A percentile compares a stretch with the other conserved stretches of the same genome.
phyloP scores from a whole-genome alignment of 2,329 filamentous ascomycete species.

The Trichoderma aggressivum region DNA sequence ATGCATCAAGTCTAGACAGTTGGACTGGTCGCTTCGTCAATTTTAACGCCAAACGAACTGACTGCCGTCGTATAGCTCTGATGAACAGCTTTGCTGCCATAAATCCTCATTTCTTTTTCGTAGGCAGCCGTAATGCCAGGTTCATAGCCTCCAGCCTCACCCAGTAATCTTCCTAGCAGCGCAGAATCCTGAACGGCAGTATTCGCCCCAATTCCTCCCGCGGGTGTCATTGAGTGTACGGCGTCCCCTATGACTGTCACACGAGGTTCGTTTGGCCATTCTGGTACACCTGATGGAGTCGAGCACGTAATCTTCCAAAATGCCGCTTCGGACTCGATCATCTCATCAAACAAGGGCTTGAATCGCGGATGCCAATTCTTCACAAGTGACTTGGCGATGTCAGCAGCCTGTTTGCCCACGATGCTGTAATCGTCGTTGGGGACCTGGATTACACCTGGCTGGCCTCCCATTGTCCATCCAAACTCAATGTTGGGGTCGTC shows the following conservation, averaged over 20 bases:
- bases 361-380: conserved; percentile 54
- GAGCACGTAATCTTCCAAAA: conserved; percentile 68
- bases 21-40: conserved; percentile 39
- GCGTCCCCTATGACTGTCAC: conserved; percentile 59
- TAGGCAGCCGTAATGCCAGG: conserved; percentile 55
- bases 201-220: conserved; percentile 54
- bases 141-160: conserved; percentile 51
- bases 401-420: conserved; percentile 53
- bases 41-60: conserved; percentile 41
- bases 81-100: conserved; percentile 54
- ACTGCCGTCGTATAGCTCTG: conserved; percentile 50
- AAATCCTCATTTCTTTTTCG: conserved; percentile 60
- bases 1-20: background rate
- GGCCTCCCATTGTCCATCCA: conserved; percentile 61
- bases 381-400: conserved; percentile 54
- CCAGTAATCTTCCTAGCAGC: conserved; percentile 49
- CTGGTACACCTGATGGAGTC: conserved; percentile 55
- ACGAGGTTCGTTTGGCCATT: conserved; percentile 56
- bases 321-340: conserved; percentile 54
- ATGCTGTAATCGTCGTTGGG: conserved; percentile 60
- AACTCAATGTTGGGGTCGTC: conserved; percentile 55
- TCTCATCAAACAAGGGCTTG: conserved; percentile 55
- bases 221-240: conserved; percentile 56
- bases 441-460: conserved; percentile 54
- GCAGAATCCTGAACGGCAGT: conserved; percentile 55